Conservation (phyloP, 2,329 filamentous ascomycete genomes). For the Pochonia chlamydosporia region DNA sequence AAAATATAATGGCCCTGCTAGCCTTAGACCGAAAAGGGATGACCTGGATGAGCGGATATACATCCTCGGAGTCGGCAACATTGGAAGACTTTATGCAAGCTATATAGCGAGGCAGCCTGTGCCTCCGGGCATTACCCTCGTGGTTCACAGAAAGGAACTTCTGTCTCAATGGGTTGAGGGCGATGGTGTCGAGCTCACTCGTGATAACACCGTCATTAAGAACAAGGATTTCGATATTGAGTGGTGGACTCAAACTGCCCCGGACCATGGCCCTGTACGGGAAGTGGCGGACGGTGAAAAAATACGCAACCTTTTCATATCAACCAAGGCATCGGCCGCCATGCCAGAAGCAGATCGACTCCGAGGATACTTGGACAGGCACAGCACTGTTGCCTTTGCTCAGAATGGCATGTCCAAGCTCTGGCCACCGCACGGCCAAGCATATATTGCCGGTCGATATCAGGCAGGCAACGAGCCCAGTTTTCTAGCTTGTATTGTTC, state of each 20-base stretch:
- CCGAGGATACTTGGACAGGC: conserved; percentile 51
- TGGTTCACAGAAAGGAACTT: conserved; percentile 60
- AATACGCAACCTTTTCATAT: conserved; percentile 71
- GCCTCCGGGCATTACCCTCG: conserved; percentile 69
- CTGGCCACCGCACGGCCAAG: conserved; percentile 45
- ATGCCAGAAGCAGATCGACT: conserved; percentile 55
- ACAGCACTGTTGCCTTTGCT: conserved; percentile 72
- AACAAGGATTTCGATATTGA: conserved; percentile 42
- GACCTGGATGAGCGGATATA: conserved; percentile 52
- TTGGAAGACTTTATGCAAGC: conserved; percentile 74
- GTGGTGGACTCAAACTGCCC: conserved; percentile 45
- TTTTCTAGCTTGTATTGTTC: conserved; percentile 64
- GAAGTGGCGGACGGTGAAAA: conserved; percentile 32
- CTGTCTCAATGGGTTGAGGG: conserved; percentile 40
- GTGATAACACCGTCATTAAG: conserved; percentile 23
- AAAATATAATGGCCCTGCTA: conserved; percentile 1
- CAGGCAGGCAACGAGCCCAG: conserved; percentile 42
- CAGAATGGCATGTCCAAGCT: conserved; percentile 81
- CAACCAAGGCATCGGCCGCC: conserved; percentile 68
- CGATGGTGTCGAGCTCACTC: conserved; percentile 40
- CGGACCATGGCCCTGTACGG: conserved; percentile 26
- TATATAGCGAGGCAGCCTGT: conserved; percentile 54
- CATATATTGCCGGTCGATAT: conserved; percentile 38
- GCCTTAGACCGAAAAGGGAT: conserved; percentile 4
- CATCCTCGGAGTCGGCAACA: conserved; percentile 73